Conservation (phyloP, 129 eudicot species). For the Escallonia herrerae region DNA sequence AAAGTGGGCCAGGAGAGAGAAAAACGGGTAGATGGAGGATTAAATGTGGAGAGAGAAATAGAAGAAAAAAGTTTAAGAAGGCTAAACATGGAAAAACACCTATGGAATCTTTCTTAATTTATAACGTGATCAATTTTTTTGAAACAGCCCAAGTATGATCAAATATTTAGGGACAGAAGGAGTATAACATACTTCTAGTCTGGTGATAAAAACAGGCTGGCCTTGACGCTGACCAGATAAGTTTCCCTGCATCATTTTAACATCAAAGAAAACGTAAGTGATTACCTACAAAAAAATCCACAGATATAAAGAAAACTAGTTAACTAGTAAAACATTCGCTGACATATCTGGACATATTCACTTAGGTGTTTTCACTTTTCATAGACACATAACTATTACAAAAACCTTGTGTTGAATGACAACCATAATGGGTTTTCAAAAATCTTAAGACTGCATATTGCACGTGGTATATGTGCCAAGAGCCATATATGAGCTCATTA, state of each 20-base stretch:
- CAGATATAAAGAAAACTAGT: slow-evolving; percentile 5
- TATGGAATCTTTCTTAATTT: no score
- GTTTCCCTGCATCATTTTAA: slow-evolving; percentile 61
- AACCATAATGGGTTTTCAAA: background rate
- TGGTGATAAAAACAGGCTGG: slow-evolving; percentile 94
- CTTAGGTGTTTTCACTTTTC: background rate
- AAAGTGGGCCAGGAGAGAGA: no score
- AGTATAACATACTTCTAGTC: slow-evolving; percentile 67
- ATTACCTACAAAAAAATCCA: background rate
- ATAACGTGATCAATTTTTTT: no score
- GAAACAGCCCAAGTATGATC: no score
- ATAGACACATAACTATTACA: background rate
- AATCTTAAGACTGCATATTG: background rate
- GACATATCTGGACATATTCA: background rate
- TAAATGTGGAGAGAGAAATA: no score
- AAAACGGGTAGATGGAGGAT: no score
- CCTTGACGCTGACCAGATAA: slow-evolving; percentile 99
- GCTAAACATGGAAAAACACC: no score
- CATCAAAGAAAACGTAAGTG: slow-evolving; percentile 3
- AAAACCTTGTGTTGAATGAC: background rate
- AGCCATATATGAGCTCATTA: background rate
- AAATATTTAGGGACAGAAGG: no score
- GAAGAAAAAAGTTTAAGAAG: no score
- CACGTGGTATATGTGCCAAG: background rate
- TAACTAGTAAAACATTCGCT: background rate